Evolutionary conservation across 164 flowering plant genomes (phyloP).

Genomic region (Vitis riparia): DNA sequence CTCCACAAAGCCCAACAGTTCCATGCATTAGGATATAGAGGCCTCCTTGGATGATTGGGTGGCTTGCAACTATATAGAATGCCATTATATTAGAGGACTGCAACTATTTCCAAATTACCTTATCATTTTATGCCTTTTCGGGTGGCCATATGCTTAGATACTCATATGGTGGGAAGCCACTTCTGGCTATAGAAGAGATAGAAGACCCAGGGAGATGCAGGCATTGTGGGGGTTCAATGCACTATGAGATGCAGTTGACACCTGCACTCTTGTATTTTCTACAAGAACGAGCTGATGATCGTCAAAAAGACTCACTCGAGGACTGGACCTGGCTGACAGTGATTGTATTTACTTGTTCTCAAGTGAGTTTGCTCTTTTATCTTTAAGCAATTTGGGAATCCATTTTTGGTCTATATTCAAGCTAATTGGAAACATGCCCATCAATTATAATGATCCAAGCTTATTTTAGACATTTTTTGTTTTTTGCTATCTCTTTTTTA

Average conservation of each 20-base stretch:
- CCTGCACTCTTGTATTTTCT: slow-evolving; percentile 79
- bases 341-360: slow-evolving; percentile 70
- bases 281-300: slow-evolving; percentile 48
- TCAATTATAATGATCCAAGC: too few species aligned
- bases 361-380: slow-evolving; percentile 36
- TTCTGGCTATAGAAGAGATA: slow-evolving; percentile 43
- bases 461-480: neutral
- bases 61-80: too few species aligned
- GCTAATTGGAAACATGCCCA: neutral
- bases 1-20: too few species aligned
- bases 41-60: too few species aligned
- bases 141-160: slow-evolving; percentile 41
- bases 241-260: slow-evolving; percentile 92
- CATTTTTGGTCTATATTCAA: neutral
- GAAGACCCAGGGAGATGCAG: slow-evolving; percentile 51
- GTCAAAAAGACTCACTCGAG: slow-evolving; percentile 31
- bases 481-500: slow-evolving; percentile 14
- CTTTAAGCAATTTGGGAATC: too few species aligned
- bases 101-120: too few species aligned
- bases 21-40: too few species aligned
- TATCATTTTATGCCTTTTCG: neutral
- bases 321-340: slow-evolving; percentile 94
- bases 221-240: slow-evolving; percentile 69
- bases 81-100: too few species aligned
- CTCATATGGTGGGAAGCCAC: slow-evolving; percentile 74